Conservation (phyloP, 345 rosid genomes). For the Populus ilicifolia region DNA sequence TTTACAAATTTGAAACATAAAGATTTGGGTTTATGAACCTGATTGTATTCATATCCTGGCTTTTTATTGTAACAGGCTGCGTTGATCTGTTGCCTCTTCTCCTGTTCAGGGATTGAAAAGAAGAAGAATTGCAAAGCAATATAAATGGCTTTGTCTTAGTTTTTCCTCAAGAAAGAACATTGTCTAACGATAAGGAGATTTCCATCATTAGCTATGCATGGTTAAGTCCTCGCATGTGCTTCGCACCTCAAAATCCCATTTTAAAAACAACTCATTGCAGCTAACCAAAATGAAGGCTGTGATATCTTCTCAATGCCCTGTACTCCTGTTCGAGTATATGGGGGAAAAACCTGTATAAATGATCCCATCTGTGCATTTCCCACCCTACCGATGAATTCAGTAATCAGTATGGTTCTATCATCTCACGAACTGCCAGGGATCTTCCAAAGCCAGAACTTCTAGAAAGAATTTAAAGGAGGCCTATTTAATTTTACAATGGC, state of each 20-base stretch:
- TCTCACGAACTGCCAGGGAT: not conserved
- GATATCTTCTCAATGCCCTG: not conserved
- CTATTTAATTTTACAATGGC: constrained; percentile 13
- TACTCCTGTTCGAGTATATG: no score
- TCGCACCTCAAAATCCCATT: not conserved
- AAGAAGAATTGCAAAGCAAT: not conserved
- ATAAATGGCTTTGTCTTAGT: no score
- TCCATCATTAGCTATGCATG: not conserved
- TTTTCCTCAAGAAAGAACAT: no score
- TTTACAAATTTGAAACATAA: not conserved
- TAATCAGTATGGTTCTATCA: not conserved
- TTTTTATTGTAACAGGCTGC: not conserved
- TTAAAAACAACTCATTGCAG: not conserved
- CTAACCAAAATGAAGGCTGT: not conserved
- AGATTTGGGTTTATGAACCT: not conserved
- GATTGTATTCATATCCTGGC: not conserved
- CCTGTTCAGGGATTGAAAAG: not conserved
- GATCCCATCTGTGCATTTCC: not conserved
- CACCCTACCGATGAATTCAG: not conserved
- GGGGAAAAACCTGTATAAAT: not conserved
- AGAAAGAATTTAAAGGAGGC: not conserved
- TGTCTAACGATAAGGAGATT: no score
- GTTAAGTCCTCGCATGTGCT: not conserved
- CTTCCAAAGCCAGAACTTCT: not conserved
- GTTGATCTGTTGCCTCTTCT: not conserved